Conservation (phyloP, 2,329 filamentous ascomycete genomes). For the Trematosphaeria pertusa region DNA sequence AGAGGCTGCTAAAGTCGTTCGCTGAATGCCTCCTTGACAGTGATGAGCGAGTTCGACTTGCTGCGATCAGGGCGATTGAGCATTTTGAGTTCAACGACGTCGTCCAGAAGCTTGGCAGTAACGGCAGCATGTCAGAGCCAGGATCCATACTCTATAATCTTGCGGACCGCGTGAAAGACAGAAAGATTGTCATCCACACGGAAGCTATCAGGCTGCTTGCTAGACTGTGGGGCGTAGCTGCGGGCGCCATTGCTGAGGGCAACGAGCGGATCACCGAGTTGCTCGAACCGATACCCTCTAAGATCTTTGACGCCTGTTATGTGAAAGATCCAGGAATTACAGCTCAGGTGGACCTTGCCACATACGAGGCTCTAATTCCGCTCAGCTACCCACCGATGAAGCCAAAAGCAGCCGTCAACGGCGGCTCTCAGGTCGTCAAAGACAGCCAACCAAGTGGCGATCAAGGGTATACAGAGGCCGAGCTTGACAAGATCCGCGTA, state of each 20-base stretch:
- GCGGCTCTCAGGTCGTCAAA: constrained; percentile 66
- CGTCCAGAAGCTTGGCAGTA: constrained; percentile 78
- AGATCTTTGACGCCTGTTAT: constrained; percentile 87
- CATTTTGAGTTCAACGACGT: constrained; percentile 82
- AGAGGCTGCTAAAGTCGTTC: constrained; percentile 73
- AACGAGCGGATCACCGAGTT: constrained; percentile 77
- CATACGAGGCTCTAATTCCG: constrained; percentile 89
- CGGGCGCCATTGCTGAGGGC: constrained; percentile 82
- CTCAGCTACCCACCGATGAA: constrained; percentile 82
- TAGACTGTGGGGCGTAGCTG: constrained; percentile 92
- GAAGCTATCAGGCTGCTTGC: constrained; percentile 86
- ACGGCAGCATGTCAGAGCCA: constrained; percentile 75
- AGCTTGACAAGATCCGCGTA: constrained; percentile 78
- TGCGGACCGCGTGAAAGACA: constrained; percentile 87
- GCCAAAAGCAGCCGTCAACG: constrained; percentile 57
- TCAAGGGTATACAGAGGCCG: constrained; percentile 55
- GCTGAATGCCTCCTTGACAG: constrained; percentile 83
- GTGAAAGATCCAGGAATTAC: constrained; percentile 89
- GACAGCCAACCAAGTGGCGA: constrained; percentile 61
- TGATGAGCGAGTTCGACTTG: constrained; percentile 89
- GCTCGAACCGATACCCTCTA: constrained; percentile 82
- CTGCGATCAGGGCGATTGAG: constrained; percentile 85
- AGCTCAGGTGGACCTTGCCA: constrained; percentile 79
- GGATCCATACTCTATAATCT: constrained; percentile 82
- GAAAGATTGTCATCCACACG: constrained; percentile 78